Conservation (phyloP, 305 asterid genomes). For the Fraxinus floribunda region DNA sequence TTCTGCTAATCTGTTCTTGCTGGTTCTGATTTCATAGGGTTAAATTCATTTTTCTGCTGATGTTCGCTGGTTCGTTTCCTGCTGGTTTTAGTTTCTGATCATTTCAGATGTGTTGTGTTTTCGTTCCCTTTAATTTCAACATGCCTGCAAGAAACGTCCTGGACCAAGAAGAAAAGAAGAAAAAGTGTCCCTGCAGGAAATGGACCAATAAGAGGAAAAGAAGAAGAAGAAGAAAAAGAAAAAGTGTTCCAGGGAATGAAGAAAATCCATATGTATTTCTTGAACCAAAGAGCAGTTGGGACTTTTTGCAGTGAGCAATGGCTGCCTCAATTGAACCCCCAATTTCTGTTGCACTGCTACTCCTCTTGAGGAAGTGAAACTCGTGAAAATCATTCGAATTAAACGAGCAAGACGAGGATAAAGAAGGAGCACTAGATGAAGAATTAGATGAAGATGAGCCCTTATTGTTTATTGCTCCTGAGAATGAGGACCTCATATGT, state of each 20-base stretch:
- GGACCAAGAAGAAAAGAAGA: too few relatives aligned
- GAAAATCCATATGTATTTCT: not conserved
- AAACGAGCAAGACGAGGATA: slow-evolving; percentile 51
- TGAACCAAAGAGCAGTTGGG: slow-evolving; percentile 41
- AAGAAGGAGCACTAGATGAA: slow-evolving; percentile 36
- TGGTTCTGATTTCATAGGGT: too few relatives aligned
- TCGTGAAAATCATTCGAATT: slow-evolving; percentile 44
- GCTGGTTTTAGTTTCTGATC: too few relatives aligned
- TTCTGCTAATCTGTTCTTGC: too few relatives aligned
- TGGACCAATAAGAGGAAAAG: too few relatives aligned
- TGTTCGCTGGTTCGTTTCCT: too few relatives aligned
- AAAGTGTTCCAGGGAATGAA: not conserved
- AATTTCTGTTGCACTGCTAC: slow-evolving; percentile 63
- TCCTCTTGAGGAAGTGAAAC: slow-evolving; percentile 46
- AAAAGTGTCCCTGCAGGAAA: too few relatives aligned
- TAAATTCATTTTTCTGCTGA: too few relatives aligned
- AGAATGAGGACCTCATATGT: slow-evolving; percentile 62
- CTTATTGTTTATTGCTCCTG: slow-evolving; percentile 57
- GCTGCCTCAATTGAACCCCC: slow-evolving; percentile 81
- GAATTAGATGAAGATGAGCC: slow-evolving; percentile 39
- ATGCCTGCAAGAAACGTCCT: too few relatives aligned
- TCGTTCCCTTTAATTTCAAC: too few relatives aligned
- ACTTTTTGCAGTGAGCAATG: slow-evolving; percentile 85
- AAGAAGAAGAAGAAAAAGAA: too few relatives aligned
- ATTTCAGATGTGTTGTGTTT: too few relatives aligned